These are phyloP conservation scores for Pouteria campechiana DNA, from an alignment of 179 eudicot species.

Conservation along the genomic window DNA sequence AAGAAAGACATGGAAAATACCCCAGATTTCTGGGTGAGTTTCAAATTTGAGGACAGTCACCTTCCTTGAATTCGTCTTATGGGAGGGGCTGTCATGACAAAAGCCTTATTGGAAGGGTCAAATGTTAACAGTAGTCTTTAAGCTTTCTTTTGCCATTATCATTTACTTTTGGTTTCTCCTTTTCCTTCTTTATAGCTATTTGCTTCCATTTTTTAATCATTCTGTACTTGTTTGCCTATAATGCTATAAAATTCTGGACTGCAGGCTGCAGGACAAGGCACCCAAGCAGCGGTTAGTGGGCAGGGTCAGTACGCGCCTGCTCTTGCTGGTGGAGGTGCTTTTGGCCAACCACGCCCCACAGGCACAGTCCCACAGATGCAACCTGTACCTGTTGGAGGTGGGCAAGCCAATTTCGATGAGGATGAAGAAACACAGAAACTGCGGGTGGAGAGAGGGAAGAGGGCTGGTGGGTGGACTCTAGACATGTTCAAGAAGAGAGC, in stretches of 20 bases:
- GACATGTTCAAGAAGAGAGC: slow-evolving; percentile 72
- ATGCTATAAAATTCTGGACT: background rate
- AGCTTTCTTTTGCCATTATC: background rate
- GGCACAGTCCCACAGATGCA: slow-evolving; percentile 60
- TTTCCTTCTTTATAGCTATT: background rate
- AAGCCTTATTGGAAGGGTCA: background rate
- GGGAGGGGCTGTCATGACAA: background rate
- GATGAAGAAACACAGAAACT: slow-evolving; percentile 70
- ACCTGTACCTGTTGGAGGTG: slow-evolving; percentile 46
- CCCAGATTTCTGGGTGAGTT: too few species aligned
- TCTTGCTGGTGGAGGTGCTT: slow-evolving; percentile 48
- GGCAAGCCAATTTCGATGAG: slow-evolving; percentile 32
- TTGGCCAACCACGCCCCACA: slow-evolving; percentile 62
- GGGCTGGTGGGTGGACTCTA: slow-evolving; percentile 84
- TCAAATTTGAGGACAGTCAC: too few species aligned
- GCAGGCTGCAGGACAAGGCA: slow-evolving; percentile 37
- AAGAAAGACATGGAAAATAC: too few species aligned
- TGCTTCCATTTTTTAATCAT: too few species aligned
- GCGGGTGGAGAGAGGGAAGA: slow-evolving; percentile 65
- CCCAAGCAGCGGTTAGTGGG: slow-evolving; percentile 35
- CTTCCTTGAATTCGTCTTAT: too few species aligned
- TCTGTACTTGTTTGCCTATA: background rate
- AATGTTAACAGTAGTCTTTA: background rate
- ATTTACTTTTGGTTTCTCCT: background rate
- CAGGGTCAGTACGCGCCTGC: slow-evolving; percentile 86